Evolutionary conservation across 768 basidiomycete species (phyloP).

Genomic region (Panaeolus papilionaceus): DNA sequence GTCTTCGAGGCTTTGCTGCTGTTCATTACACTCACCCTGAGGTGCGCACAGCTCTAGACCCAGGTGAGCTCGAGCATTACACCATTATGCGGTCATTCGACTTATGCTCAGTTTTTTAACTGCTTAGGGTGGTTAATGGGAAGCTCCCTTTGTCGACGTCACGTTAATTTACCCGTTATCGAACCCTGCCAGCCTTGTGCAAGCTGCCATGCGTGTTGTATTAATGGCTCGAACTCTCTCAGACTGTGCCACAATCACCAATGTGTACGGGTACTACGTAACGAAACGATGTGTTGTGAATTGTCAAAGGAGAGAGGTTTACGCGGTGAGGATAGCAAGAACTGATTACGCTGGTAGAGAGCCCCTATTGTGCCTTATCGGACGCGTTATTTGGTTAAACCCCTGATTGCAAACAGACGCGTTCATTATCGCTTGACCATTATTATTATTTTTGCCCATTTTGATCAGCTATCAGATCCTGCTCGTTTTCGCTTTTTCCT

Average conservation of each 20-base stretch:
- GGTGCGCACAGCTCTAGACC: background rate
- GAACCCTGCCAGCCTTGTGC: conserved; percentile 9
- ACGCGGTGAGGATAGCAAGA: background rate
- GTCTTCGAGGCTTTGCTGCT: conserved; percentile 3
- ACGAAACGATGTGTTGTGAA: background rate
- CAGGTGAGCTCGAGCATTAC: background rate
- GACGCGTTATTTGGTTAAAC: conserved; percentile 35
- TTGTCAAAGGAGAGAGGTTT: background rate
- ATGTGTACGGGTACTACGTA: background rate
- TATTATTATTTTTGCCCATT: background rate
- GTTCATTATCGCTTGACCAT: background rate
- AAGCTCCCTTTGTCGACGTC: background rate
- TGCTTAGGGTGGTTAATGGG: background rate
- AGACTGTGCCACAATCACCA: conserved; percentile 9
- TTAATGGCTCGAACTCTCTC: background rate
- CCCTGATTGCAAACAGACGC: conserved; percentile 13
- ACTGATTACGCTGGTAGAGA: background rate
- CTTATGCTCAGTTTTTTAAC: background rate
- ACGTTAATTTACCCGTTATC: conserved; percentile 13
- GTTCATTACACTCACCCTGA: background rate
- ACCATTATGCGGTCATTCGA: background rate
- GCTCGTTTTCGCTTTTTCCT: background rate
- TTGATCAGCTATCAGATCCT: conserved; percentile 14
- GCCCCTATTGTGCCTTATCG: conserved; percentile 20
- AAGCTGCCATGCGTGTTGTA: conserved; percentile 5